phyloP scores from a whole-genome alignment of 768 basidiomycete species.

The Phlebiopsis flavidoalba region DNA sequence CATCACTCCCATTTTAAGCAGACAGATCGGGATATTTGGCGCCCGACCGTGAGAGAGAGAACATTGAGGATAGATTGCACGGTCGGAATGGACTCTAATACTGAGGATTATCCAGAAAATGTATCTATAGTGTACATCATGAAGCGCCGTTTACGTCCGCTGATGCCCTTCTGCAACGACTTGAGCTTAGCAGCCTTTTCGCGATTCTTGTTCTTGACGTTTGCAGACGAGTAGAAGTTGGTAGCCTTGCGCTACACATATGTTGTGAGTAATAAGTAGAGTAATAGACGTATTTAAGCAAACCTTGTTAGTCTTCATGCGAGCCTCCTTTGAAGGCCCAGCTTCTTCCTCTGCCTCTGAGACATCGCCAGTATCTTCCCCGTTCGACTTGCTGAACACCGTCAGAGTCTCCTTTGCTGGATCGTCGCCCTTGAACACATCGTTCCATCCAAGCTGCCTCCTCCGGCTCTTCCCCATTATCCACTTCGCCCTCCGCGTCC shows the following conservation, averaged over 20 bases:
- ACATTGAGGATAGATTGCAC: too few relatives aligned
- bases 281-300: background rate
- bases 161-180: slow-evolving; percentile 17
- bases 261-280: background rate
- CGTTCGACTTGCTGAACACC: slow-evolving; percentile 19
- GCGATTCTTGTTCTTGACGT: slow-evolving; percentile 86
- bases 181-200: slow-evolving; percentile 57
- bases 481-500: slow-evolving; percentile 28
- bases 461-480: slow-evolving; percentile 21
- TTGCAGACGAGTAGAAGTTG: slow-evolving; percentile 84
- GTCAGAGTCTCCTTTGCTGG: slow-evolving; percentile 18
- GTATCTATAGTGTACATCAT: background rate
- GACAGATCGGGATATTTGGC: background rate
- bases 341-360: slow-evolving; percentile 19
- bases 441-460: slow-evolving; percentile 77
- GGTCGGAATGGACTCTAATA: too few relatives aligned
- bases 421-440: slow-evolving; percentile 64
- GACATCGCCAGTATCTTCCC: slow-evolving; percentile 5
- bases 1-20: background rate
- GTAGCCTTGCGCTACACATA: slow-evolving; percentile 65
- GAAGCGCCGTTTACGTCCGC: slow-evolving; percentile 12
- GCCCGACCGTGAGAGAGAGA: too few relatives aligned
- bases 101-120: too few relatives aligned
- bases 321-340: slow-evolving; percentile 26
- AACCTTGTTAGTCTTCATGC: slow-evolving; percentile 95